phyloP scores from a whole-genome alignment of 2,329 filamentous ascomycete genomes.

The Chalaropsis ovoidea region DNA sequence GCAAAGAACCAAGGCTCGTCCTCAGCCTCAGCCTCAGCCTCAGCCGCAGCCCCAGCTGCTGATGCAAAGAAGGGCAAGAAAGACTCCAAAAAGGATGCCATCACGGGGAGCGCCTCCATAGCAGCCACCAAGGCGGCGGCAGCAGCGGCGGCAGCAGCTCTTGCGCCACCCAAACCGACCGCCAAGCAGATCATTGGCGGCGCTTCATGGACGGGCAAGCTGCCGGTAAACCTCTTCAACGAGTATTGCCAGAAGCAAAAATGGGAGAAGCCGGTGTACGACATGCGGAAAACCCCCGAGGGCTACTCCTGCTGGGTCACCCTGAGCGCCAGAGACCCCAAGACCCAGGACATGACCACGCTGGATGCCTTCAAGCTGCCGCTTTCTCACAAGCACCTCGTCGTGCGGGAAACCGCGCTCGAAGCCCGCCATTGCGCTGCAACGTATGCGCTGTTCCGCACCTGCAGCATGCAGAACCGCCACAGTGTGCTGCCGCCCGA shows the following conservation, averaged over 20 bases:
- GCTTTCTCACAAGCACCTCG: conserved; percentile 62
- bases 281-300: conserved; percentile 61
- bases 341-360: conserved; percentile 66
- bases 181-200: conserved; percentile 81
- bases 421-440: conserved; percentile 92
- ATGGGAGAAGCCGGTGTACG: conserved; percentile 91
- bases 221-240: conserved; percentile 84
- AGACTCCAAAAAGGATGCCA: conserved; percentile 1
- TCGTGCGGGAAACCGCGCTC: conserved; percentile 65
- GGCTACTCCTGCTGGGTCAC: conserved; percentile 75
- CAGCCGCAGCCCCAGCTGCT: neutral
- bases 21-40: neutral
- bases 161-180: conserved; percentile 49
- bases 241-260: conserved; percentile 94
- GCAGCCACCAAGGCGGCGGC: conserved; percentile 21
- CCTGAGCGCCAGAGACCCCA: conserved; percentile 62
- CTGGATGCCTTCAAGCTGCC: conserved; percentile 78
- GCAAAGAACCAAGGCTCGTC: conserved; percentile 17
- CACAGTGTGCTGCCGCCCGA: conserved; percentile 88
- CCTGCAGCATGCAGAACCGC: conserved; percentile 91
- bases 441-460: conserved; percentile 79
- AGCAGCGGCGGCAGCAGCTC: conserved; percentile 19
- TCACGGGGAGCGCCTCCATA: neutral
- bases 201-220: conserved; percentile 91
- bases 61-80: conserved; percentile 23